These are phyloP conservation scores for Amylostereum chailletii DNA, from an alignment of 1,284 basidiomycete species.

Conservation along the genomic window DNA sequence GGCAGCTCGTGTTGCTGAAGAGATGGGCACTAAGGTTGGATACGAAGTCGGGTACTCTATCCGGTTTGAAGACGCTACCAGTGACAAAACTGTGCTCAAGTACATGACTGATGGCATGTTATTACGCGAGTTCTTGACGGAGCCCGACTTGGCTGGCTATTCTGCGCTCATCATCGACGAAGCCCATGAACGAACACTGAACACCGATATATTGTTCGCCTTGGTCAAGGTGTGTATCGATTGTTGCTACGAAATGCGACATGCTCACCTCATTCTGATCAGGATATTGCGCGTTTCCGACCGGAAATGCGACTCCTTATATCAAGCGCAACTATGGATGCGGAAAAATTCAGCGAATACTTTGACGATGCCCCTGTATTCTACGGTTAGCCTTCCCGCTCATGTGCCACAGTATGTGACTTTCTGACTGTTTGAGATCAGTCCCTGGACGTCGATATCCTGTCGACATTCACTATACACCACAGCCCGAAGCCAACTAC, in stretches of 20 bases:
- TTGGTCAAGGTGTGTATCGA: conserved; percentile 79
- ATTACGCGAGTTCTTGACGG: conserved; percentile 91
- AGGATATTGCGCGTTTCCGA: conserved; percentile 96
- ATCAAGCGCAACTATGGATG: conserved; percentile 95
- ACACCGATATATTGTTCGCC: conserved; percentile 95
- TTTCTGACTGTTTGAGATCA: conserved; percentile 20
- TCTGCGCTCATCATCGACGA: conserved; percentile 94
- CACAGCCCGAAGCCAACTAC: conserved; percentile 96
- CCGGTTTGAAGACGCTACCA: conserved; percentile 98
- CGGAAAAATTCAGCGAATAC: conserved; percentile 93
- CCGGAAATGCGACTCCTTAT: conserved; percentile 89
- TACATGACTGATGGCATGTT: conserved; percentile 99
- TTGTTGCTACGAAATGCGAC: conserved; percentile 3
- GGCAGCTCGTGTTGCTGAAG: conserved; percentile 96
- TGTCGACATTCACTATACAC: conserved; percentile 98
- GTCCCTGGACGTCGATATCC: conserved; percentile 97
- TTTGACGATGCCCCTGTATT: conserved; percentile 94
- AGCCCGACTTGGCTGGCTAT: conserved; percentile 90
- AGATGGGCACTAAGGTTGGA: conserved; percentile 95
- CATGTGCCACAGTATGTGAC: background rate
- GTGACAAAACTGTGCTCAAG: conserved; percentile 94
- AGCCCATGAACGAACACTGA: conserved; percentile 92
- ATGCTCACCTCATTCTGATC: conserved; percentile 15
- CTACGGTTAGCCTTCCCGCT: conserved; percentile 49
- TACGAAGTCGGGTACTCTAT: conserved; percentile 99